Evolutionary conservation across 192 early-diverging fungal species (phyloP), one percentile per base, ranked within the genome.

Genomic region (Glomus cerebriforme): DNA sequence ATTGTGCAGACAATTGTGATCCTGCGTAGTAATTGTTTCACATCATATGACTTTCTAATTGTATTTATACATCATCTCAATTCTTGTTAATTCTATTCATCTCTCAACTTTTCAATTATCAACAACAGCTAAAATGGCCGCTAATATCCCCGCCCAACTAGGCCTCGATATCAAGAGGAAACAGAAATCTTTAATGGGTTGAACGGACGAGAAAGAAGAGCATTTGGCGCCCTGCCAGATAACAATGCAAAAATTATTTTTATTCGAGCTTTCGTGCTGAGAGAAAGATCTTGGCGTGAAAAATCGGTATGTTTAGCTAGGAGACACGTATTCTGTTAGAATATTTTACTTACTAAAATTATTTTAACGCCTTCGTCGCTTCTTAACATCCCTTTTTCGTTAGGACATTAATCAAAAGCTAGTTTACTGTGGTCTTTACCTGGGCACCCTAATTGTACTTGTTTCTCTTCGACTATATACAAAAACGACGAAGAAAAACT

Each of bases 291-390:
- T 64, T 17, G 17, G 2, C 37, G 37, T 17, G 60, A 76, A 76
- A 76, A 63, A 64, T 64, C 74, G 2, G 74, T 76, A 64, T 64
- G 37, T 76, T 76, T 76, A 76, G 37, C 74, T 76, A 76, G 22
- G 13, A 63, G 60, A 63, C n/a, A 64, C 26, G 22, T 73, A 35
- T 76, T 62, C 26, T 26, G 4, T 64, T n/a, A 39, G 1, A 76
- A 63, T 43, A 39, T 76, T 76, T 76, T 64, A 76, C 35, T 76
- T 64, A 76, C 35, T 76, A 64, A 76, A 43, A 63, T 54, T 64
- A 17, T 76, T 76, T 76, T 76, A 76, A 27, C 24, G 32, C 9
- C 9, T 49, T 72, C 3, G 2, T 49, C 24, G 9, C 35, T 72
- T 72, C 69, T 47, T 54, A 72, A 45, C 22, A 72, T 45, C 26